phyloP scores from a whole-genome alignment of 2,329 filamentous ascomycete genomes.

The Botrytis elliptica region DNA sequence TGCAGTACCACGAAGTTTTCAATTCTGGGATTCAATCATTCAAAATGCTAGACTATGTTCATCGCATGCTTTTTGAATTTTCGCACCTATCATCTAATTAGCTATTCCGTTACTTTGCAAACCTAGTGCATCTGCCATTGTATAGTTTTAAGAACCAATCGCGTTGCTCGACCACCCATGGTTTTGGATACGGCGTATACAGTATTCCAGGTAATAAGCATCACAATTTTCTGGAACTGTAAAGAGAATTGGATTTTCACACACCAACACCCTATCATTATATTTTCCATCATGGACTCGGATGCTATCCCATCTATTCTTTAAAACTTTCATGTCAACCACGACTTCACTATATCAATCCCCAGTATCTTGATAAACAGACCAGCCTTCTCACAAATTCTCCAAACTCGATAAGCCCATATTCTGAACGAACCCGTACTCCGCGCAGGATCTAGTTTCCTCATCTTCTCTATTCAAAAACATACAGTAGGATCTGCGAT shows the following conservation, averaged over 20 bases:
- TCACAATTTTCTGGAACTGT: accelerated
- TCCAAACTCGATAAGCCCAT: accelerated
- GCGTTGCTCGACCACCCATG: neutral
- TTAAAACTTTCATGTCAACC: no score
- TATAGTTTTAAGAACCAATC: accelerated
- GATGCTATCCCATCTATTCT: no score
- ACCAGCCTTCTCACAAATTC: neutral
- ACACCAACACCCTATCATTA: neutral
- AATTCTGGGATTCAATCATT: neutral
- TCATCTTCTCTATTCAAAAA: accelerated
- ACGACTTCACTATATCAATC: accelerated
- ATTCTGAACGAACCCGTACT: neutral
- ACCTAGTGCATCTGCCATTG: neutral
- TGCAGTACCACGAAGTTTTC: neutral
- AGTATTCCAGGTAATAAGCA: neutral
- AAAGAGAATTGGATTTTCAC: neutral
- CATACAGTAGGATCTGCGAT: neutral
- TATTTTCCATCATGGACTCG: neutral
- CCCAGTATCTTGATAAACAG: neutral
- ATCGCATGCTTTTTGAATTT: neutral
- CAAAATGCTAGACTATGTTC: neutral
- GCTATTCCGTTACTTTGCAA: accelerated
- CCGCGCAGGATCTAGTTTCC: accelerated
- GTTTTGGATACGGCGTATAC: neutral
- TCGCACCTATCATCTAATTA: neutral